Conservation (phyloP, 805 yeast genomes). For the Ogataea ramenticola region DNA sequence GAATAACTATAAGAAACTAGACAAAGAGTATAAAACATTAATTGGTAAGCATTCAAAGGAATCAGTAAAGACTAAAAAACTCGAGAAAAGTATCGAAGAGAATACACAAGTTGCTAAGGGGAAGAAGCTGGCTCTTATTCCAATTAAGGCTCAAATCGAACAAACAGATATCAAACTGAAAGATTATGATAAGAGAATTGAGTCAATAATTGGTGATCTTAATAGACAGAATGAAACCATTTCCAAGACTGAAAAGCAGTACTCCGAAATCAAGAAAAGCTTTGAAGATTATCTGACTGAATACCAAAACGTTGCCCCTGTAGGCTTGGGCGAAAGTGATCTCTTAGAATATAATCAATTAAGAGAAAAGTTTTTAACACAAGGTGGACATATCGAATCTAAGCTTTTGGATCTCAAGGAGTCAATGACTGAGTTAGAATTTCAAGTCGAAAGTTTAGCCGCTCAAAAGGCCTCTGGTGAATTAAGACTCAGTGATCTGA, state of each 20-base stretch:
- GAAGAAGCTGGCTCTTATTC: constrained; percentile 45
- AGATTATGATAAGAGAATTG: constrained; percentile 39
- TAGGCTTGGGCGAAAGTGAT: constrained; percentile 39
- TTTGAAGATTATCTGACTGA: constrained; percentile 4
- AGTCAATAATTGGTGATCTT: constrained; percentile 44
- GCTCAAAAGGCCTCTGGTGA: constrained; percentile 28
- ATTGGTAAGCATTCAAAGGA: constrained; percentile 40
- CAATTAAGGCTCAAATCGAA: constrained; percentile 50
- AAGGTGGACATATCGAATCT: constrained; percentile 50
- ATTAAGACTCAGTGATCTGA: constrained; percentile 28
- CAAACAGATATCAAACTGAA: constrained; percentile 39
- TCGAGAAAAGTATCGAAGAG: constrained; percentile 29
- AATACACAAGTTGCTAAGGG: constrained; percentile 35
- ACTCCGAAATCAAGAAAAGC: constrained; percentile 26
- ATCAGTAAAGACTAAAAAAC: constrained; percentile 33
- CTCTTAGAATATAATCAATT: constrained; percentile 50
- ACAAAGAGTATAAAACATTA: constrained; percentile 16
- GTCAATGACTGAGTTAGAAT: constrained; percentile 23
- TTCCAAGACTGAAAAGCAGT: constrained; percentile 35
- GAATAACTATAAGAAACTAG: constrained; percentile 19
- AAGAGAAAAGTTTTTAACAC: constrained; percentile 47
- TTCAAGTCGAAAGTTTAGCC: constrained; percentile 30
- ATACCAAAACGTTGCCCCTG: constrained; percentile 3
- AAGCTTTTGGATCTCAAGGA: constrained; percentile 40
- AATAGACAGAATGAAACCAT: constrained; percentile 41